A percentile compares a stretch with the other conserved stretches of the same genome.
These are phyloP conservation scores for Spathaspora girioi DNA, from an alignment of 805 yeast genomes.

Conservation along the genomic window DNA sequence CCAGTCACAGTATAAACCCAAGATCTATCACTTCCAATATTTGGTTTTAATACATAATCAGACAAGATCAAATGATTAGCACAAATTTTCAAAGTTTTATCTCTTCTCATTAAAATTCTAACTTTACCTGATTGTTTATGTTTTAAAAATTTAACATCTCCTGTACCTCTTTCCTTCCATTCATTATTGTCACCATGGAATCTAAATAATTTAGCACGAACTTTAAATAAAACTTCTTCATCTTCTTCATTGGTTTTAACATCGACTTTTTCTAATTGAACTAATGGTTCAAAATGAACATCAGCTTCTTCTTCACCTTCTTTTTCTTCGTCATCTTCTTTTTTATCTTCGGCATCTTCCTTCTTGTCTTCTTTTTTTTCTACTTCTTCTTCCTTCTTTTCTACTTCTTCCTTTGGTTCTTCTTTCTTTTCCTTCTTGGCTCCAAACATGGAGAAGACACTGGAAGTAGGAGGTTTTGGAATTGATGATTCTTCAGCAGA, in stretches of 20 bases:
- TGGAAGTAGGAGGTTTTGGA: slow-evolving; percentile 68
- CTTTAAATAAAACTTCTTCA: slow-evolving; percentile 47
- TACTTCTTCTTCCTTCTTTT: slow-evolving; percentile 33
- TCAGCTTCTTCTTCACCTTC: slow-evolving; percentile 65
- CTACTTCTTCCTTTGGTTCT: slow-evolving; percentile 25
- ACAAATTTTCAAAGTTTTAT: slow-evolving; percentile 95
- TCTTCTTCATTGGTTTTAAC: slow-evolving; percentile 70
- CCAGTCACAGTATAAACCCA: slow-evolving; percentile 97
- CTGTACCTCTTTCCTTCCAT: slow-evolving; percentile 99
- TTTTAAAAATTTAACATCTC: slow-evolving; percentile 93
- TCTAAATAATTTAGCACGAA: slow-evolving; percentile 92
- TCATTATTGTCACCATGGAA: slow-evolving; percentile 81
- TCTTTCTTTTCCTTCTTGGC: slow-evolving; percentile 74
- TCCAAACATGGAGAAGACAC: slow-evolving; percentile 94
- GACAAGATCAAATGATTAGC: slow-evolving; percentile 91
- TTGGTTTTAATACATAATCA: slow-evolving; percentile 81
- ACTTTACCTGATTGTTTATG: slow-evolving; percentile 81
- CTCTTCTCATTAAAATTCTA: slow-evolving; percentile 97
- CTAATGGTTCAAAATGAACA: slow-evolving; percentile 95
- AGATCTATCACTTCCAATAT: slow-evolving; percentile 95
- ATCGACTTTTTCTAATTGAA: slow-evolving; percentile 91
- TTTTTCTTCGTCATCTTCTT: slow-evolving; percentile 52
- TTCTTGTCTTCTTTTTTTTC: slow-evolving; percentile 37
- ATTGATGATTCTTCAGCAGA: slow-evolving; percentile 19
- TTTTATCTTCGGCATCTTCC: slow-evolving; percentile 22